Evolutionary conservation across 2,329 filamentous ascomycete genomes (phyloP).

Genomic region (Aspergillus melleus): DNA sequence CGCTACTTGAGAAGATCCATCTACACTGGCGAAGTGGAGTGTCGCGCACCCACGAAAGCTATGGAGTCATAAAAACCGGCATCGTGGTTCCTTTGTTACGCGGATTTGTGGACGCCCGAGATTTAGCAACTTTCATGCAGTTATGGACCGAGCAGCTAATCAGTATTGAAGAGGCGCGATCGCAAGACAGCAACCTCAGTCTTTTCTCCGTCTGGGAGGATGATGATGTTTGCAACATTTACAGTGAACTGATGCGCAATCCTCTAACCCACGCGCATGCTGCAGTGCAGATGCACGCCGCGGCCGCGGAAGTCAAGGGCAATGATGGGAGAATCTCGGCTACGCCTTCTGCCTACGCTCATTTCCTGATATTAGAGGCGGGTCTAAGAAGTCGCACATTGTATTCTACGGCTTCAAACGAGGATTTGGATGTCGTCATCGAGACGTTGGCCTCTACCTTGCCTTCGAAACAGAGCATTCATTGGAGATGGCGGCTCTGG

Average conservation of each 20-base stretch:
- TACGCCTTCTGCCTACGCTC: conserved; percentile 32
- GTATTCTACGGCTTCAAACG: conserved; percentile 24
- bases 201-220: conserved; percentile 47
- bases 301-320: conserved; percentile 28
- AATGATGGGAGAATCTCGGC: conserved; percentile 29
- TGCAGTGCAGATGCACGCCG: conserved; percentile 31
- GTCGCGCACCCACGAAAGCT: conserved; percentile 19
- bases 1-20: conserved; percentile 37
- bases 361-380: conserved; percentile 38
- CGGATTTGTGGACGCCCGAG: conserved; percentile 43
- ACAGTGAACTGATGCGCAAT: conserved; percentile 34
- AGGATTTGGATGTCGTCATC: conserved; percentile 25
- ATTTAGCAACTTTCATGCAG: conserved; percentile 40
- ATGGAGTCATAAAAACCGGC: conserved; percentile 37
- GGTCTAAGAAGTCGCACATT: conserved; percentile 29
- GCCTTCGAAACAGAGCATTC: conserved; percentile 29
- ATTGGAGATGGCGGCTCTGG: conserved; percentile 46
- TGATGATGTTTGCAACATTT: conserved; percentile 42
- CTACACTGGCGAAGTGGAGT: conserved; percentile 30
- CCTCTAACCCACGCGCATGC: conserved; percentile 31
- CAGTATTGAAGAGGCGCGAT: conserved; percentile 36
- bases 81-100: conserved; percentile 42
- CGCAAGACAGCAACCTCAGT: conserved; percentile 19
- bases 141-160: conserved; percentile 43
- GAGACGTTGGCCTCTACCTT: conserved; percentile 30